phyloP scores from a whole-genome alignment of 2,329 filamentous ascomycete genomes.

The Coccinonectria pachysandricola region DNA sequence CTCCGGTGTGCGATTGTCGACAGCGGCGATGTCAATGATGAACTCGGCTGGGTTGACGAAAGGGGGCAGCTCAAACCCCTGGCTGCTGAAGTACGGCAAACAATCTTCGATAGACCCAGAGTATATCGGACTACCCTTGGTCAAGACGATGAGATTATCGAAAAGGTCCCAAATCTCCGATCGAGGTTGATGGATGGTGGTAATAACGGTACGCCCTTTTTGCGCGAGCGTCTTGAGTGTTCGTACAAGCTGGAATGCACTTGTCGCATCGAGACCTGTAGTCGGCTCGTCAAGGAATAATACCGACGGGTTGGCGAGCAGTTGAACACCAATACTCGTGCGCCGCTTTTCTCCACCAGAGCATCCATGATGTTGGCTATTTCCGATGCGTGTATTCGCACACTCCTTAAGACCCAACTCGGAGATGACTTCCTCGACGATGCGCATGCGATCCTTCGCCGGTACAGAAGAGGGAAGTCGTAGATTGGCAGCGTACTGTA shows the following conservation, averaged over 20 bases:
- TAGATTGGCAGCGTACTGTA: constrained; percentile 63
- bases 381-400: constrained; percentile 63
- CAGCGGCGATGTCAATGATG: constrained; percentile 62
- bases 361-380: constrained; percentile 60
- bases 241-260: constrained; percentile 61
- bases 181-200: constrained; percentile 67
- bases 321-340: constrained; percentile 67
- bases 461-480: constrained; percentile 55
- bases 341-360: constrained; percentile 71
- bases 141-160: constrained; percentile 59
- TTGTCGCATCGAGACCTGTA: constrained; percentile 67
- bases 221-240: constrained; percentile 58
- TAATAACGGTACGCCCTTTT: constrained; percentile 61
- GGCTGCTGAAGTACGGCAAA: constrained; percentile 51
- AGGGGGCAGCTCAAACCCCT: constrained; percentile 52
- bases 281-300: constrained; percentile 73
- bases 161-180: constrained; percentile 74
- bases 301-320: constrained; percentile 69
- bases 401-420: constrained; percentile 70
- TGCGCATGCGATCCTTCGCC: constrained; percentile 43
- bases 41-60: constrained; percentile 74
- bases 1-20: constrained; percentile 61
- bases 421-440: constrained; percentile 68
- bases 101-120: constrained; percentile 50
- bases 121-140: constrained; percentile 58